Percentiles rank a stretch among this genome's conserved stretches.
Conservation (phyloP, 306 rosid species). For the Medicago arabica region DNA sequence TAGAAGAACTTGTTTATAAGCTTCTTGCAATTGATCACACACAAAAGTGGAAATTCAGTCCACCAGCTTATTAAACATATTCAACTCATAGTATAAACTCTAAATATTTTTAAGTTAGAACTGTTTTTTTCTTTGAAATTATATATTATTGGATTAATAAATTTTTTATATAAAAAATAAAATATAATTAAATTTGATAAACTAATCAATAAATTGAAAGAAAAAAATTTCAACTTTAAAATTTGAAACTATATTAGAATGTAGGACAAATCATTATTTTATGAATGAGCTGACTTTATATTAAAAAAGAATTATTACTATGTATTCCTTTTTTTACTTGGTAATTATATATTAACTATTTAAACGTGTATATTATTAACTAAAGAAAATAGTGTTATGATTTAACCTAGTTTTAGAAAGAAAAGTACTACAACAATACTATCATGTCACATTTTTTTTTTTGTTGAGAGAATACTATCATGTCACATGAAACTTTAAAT, state of each 20-base stretch:
- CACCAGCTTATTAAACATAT: neutral
- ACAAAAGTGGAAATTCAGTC: neutral
- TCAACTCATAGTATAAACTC: neutral
- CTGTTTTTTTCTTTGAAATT: neutral
- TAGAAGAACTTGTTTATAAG: conserved; percentile 2
- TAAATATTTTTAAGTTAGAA: neutral
- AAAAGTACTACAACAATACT: too few species aligned
- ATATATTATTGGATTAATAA: neutral
- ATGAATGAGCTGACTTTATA: neutral
- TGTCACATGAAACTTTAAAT: too few species aligned
- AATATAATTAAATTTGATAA: neutral
- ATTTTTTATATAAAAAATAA: neutral
- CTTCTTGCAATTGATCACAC: neutral
- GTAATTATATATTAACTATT: too few species aligned
- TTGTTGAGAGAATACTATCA: too few species aligned
- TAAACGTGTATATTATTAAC: too few species aligned
- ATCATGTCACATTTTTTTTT: too few species aligned
- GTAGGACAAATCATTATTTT: neutral
- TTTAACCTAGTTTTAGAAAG: too few species aligned
- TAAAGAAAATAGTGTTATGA: too few species aligned
- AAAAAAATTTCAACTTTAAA: neutral
- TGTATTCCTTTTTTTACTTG: too few species aligned
- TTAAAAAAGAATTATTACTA: neutral
- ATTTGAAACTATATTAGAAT: neutral
- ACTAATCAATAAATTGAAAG: neutral